Evolutionary conservation across 1,284 basidiomycete genomes (phyloP).

Genomic region (Bothia castanella): DNA sequence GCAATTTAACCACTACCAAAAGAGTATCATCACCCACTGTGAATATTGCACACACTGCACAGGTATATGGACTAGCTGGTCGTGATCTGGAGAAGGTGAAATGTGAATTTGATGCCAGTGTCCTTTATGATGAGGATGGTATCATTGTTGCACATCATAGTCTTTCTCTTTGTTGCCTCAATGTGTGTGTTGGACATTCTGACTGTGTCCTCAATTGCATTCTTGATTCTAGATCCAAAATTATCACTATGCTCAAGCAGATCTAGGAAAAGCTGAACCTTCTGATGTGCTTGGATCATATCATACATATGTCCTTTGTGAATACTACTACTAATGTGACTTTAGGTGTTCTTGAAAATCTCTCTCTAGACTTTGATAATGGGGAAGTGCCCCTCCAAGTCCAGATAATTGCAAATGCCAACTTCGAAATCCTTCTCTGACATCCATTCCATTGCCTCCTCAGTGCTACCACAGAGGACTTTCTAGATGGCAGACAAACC

Average conservation of each 20-base stretch:
- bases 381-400: not conserved
- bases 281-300: not conserved
- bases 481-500: not conserved
- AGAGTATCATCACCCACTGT: too few relatives aligned
- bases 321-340: not conserved
- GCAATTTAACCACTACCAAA: too few relatives aligned
- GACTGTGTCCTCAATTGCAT: too few relatives aligned
- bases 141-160: not conserved
- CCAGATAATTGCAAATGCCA: not conserved
- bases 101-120: not conserved
- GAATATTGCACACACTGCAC: too few relatives aligned
- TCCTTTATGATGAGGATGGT: not conserved
- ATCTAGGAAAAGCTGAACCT: not conserved
- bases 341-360: not conserved
- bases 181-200: not conserved
- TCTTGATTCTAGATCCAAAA: not conserved
- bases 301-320: not conserved
- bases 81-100: accelerated
- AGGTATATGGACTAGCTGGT: not conserved
- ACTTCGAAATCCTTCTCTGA: constrained; percentile 4
- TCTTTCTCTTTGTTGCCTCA: not conserved
- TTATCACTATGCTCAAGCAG: not conserved
- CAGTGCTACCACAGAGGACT: not conserved
- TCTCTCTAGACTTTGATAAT: not conserved
- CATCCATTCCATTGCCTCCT: constrained; percentile 4